A percentile compares a stretch with the other conserved stretches of the same genome.
phyloP scores from a whole-genome alignment of 2,329 filamentous ascomycete genomes.

The Colletotrichum paranaense region DNA sequence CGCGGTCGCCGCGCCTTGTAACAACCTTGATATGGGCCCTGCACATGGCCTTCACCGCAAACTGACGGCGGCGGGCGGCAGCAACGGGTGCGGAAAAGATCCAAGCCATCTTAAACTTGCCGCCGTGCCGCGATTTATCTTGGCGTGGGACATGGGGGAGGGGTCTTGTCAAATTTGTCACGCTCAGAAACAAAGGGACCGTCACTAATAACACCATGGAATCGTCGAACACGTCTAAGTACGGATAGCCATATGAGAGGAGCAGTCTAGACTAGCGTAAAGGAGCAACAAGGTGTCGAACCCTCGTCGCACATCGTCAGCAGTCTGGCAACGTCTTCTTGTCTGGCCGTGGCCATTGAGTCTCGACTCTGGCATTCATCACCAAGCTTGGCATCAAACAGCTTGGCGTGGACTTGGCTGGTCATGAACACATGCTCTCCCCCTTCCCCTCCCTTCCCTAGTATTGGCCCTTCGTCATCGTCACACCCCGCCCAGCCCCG shows the following conservation, averaged over 20 bases:
- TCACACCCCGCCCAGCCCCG: neutral
- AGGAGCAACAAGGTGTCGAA: constrained; percentile 19
- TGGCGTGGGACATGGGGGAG: constrained; percentile 5
- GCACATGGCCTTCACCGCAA: neutral
- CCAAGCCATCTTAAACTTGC: constrained; percentile 16
- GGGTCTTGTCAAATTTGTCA: neutral
- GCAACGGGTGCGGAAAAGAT: constrained; percentile 5
- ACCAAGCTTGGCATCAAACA: neutral
- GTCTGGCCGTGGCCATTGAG: neutral
- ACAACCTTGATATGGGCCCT: neutral
- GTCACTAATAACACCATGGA: neutral
- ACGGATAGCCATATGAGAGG: too few species aligned
- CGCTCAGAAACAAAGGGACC: neutral
- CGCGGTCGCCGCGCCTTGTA: neutral
- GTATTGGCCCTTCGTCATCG: neutral
- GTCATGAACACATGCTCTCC: neutral
- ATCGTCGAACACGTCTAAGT: neutral
- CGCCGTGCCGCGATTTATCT: constrained; percentile 16
- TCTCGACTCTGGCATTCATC: neutral
- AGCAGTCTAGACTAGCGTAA: neutral
- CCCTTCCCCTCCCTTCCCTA: neutral
- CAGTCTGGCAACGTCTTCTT: neutral
- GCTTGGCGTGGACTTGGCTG: neutral
- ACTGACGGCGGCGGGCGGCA: constrained; percentile 12
- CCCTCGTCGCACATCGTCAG: constrained; percentile 8